Evolutionary conservation across 306 rosid species (phyloP).

Genomic region (Hippophae gyantsensis): DNA sequence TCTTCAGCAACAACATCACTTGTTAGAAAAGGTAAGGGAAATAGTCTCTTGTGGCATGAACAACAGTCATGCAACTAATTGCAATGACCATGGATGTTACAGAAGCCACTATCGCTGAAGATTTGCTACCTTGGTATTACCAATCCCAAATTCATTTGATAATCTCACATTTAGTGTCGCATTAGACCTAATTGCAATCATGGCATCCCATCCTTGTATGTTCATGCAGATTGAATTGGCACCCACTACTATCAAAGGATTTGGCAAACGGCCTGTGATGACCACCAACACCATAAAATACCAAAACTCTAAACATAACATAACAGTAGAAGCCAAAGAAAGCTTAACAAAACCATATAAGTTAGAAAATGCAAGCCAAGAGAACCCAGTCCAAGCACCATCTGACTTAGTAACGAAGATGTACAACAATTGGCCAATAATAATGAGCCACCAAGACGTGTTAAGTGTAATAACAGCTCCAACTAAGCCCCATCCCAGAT

Average conservation of each 20-base stretch:
- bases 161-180: slow-evolving; percentile 80
- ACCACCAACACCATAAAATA: slow-evolving; percentile 70
- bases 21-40: slow-evolving; percentile 55
- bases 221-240: slow-evolving; percentile 72
- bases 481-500: slow-evolving; percentile 44
- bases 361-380: slow-evolving; percentile 61
- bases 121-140: slow-evolving; percentile 45
- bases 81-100: slow-evolving; percentile 57
- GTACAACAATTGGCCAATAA: slow-evolving; percentile 37
- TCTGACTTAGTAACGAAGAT: slow-evolving; percentile 56
- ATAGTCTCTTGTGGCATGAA: slow-evolving; percentile 36
- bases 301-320: slow-evolving; percentile 89
- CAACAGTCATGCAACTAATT: slow-evolving; percentile 30
- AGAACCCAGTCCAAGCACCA: slow-evolving; percentile 75
- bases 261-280: no score
- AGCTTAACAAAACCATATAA: slow-evolving; percentile 41
- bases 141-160: slow-evolving; percentile 77
- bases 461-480: slow-evolving; percentile 64
- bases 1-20: slow-evolving; percentile 53
- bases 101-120: slow-evolving; percentile 57
- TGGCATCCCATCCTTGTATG: slow-evolving; percentile 61
- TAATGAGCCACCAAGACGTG: slow-evolving; percentile 58
- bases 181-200: slow-evolving; percentile 72
- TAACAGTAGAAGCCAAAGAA: slow-evolving; percentile 25
- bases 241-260: slow-evolving; percentile 55